A percentile compares a stretch with the other conserved stretches of the same genome.
Conservation (phyloP, 2,329 filamentous ascomycete species). For the Penicillium nordicum region DNA sequence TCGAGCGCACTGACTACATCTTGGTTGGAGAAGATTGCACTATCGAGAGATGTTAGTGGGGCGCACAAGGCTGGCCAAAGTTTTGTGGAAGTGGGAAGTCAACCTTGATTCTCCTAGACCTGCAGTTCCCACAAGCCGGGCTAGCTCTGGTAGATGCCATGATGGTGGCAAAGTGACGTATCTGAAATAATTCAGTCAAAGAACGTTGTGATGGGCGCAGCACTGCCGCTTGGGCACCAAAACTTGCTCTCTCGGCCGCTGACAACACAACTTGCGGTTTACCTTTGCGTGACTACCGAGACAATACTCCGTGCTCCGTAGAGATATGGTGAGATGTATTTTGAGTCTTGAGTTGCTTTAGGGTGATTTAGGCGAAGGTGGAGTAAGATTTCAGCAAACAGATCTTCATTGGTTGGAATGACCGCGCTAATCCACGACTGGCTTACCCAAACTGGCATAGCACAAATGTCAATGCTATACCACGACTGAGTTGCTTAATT, state of each 20-base stretch:
- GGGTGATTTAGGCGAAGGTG: not conserved
- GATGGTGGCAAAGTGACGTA: not conserved
- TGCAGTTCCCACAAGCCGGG: slow-evolving; percentile 3
- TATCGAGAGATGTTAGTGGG: not conserved
- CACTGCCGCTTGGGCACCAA: not conserved
- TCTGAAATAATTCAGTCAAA: not conserved
- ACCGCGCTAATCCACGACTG: not conserved
- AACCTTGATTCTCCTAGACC: slow-evolving; percentile 1
- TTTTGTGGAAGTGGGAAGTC: too few relatives aligned
- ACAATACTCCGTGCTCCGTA: not conserved
- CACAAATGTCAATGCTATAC: too few relatives aligned
- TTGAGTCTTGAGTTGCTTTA: not conserved
- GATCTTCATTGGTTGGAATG: not conserved
- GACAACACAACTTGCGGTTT: not conserved
- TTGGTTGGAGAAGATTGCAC: slow-evolving; percentile 1
- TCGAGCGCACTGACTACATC: slow-evolving; percentile 4
- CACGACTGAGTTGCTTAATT: not conserved
- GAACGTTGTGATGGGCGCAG: not conserved
- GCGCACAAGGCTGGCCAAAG: not conserved
- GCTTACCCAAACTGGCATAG: not conserved
- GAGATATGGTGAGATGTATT: not conserved
- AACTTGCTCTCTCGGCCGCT: not conserved
- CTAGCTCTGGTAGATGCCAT: slow-evolving; percentile 1
- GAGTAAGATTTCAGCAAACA: not conserved
- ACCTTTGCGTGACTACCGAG: not conserved